Base-by-base conservation (phyloP, 257 asterid species). In the Gentiana straminea region DNA sequence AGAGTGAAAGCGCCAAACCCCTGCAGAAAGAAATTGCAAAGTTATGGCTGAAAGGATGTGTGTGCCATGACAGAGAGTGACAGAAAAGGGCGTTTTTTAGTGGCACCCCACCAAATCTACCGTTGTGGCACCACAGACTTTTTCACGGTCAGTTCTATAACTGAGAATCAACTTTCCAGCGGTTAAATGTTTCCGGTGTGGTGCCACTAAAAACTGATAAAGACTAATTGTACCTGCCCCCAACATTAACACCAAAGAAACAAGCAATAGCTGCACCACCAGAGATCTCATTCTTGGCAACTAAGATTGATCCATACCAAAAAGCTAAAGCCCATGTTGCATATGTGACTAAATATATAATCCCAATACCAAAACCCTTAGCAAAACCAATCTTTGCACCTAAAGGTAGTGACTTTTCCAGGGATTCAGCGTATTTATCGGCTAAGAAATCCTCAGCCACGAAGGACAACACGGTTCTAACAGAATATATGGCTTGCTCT, bases 261-360 rank as follows among this genome's bases (percentile, higher is more conserved):
- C 94, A 87, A 34, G 96, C 90, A 58, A 87, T 84, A 64, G 96
- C 96, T 41, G 54, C 81, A 32, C 96, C 96, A 52, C 93, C 93
- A 4, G 62, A 35, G 64, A 84, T 81, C 65, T 87, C 65, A 3
- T 56, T 57, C 46, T 58, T 73, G 0, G 72, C 66, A 38, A 82
- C 83, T 37, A 87, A 68, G 65, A 84, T 68, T 53, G 94, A 75
- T 35, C 96, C 96, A 4, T 87, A 87, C 93, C 94, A 87, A 67
- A 87, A 87, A 52, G 96, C 94, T 72, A 87, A 69, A n/a, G 94
- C 96, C 94, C 96, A 87, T 12, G 96, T 87, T 1, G 86, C 75
- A 57, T 84, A 87, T 1, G 94, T 82, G 15, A 87, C 92, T 34
- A 87, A 69, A 64, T 87, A 87, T 32, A 87, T 87, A 41, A 87